These are phyloP conservation scores for Nakazawaea peltata DNA, from an alignment of 805 yeast genomes.

Conservation along the genomic window DNA sequence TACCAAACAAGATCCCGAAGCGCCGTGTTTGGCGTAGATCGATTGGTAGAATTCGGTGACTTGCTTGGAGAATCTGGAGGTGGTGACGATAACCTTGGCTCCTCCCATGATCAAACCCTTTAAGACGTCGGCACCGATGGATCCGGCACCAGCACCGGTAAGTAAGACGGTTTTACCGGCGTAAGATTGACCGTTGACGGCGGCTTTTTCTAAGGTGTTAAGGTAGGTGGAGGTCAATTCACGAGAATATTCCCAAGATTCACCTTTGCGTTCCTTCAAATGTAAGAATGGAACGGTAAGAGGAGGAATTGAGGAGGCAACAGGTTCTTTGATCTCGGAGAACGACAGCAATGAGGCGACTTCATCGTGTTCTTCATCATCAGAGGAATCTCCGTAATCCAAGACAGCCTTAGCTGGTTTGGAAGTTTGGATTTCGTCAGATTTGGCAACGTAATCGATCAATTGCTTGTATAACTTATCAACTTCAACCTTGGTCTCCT, in stretches of 20 bases:
- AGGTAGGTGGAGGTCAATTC: constrained; percentile 69
- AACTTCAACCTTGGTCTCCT: constrained; percentile 61
- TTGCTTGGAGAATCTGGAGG: constrained; percentile 88
- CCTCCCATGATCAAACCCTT: constrained; percentile 97
- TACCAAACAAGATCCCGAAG: constrained; percentile 82
- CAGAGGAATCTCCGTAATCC: constrained; percentile 35
- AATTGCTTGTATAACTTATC: constrained; percentile 65
- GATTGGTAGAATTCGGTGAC: constrained; percentile 95
- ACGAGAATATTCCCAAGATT: constrained; percentile 74
- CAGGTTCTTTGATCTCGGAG: constrained; percentile 63
- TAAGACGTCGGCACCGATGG: constrained; percentile 95
- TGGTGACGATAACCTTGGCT: constrained; percentile 93
- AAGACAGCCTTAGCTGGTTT: constrained; percentile 49
- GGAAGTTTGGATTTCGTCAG: constrained; percentile 64
- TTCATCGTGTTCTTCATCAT: constrained; percentile 63
- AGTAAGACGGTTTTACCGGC: constrained; percentile 82
- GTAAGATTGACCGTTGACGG: constrained; percentile 88
- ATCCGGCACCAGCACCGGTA: constrained; percentile 99
- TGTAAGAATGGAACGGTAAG: constrained; percentile 94
- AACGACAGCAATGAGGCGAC: constrained; percentile 77
- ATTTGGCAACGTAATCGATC: constrained; percentile 57
- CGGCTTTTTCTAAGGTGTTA: constrained; percentile 89
- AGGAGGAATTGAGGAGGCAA: constrained; percentile 63
- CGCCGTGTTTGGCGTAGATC: constrained; percentile 88
- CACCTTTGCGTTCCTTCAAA: constrained; percentile 73